Base-by-base conservation (phyloP, 495 filamentous ascomycete species). In the Penicillium bialowiezense region DNA sequence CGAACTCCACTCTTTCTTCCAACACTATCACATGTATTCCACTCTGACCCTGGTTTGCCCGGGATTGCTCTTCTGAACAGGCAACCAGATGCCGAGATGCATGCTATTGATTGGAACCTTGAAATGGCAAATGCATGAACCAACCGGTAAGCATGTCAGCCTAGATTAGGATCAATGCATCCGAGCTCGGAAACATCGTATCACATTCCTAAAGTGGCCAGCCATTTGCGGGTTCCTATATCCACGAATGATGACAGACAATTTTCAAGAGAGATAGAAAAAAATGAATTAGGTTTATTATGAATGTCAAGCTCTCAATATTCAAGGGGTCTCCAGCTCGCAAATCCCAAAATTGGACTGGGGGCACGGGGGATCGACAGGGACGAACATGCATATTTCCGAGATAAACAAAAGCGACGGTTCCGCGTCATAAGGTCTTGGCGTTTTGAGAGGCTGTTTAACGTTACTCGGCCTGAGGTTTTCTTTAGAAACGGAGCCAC, bases 291-390 rank as follows among this genome's bases (percentile, higher is more conserved):
- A n/a, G n/a, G n/a, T n/a, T n/a, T n/a, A n/a, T n/a, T n/a, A n/a
- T 8, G 8, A 26, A 26, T 26, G 23, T 26, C 23, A 26, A 26
- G 23, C 23, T n/a, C n/a, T n/a, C n/a, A n/a, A n/a, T n/a, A n/a
- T n/a, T n/a, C n/a, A n/a, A n/a, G n/a, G n/a, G n/a, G n/a, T n/a
- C n/a, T n/a, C n/a, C n/a, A n/a, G n/a, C n/a, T n/a, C n/a, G n/a
- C n/a, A 9, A 28, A 5, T 9, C 7, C 21, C 7, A 14, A 17
- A 26, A 36, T 19, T 18, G 26, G 39, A 1, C 18, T 21, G 35
- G 34, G 34, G 14, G n/a, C 47, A 53, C 51, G 52, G 55, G 48
- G 48, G 58, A 62, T 59, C 58, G 55, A 51, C 58, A 62, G 58
- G 58, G 52, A 61, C 55, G 12, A 36, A 36, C 34, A 38, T 46